Evolutionary conservation across 139 green algal genomes (phyloP).

Genomic region (Dunaliella sp.): DNA sequence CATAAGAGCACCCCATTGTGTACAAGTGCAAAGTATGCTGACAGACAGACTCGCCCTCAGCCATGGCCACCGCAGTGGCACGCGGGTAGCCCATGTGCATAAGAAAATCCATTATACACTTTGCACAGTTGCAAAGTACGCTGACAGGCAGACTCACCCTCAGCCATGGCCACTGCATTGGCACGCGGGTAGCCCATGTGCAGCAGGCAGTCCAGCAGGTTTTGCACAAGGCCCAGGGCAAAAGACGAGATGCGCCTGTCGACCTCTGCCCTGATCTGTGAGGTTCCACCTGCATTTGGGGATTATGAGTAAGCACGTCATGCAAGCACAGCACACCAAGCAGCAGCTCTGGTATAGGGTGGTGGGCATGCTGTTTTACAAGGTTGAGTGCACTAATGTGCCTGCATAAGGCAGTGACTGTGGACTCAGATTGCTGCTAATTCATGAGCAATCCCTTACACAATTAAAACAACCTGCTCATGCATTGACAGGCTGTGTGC

Average conservation of each 20-base stretch:
- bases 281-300: not conserved
- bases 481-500: no score
- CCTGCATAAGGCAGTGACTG: no score
- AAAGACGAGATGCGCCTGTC: not conserved
- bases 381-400: not conserved
- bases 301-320: not conserved
- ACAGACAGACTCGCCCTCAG: no score
- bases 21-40: no score
- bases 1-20: no score
- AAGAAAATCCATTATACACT: no score
- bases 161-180: not conserved
- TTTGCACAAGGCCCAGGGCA: not conserved
- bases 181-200: not conserved
- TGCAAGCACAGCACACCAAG: not conserved
- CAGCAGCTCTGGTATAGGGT: not conserved
- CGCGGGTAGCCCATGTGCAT: not conserved
- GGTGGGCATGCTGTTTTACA: not conserved
- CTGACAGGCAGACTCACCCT: no score
- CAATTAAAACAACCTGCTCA: no score
- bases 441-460: no score
- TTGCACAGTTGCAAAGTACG: no score
- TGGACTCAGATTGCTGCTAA: no score
- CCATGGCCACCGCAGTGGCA: not conserved
- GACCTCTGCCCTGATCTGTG: not conserved
- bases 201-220: not conserved